A percentile compares a stretch with the other conserved stretches of the same genome.
Evolutionary conservation across 495 filamentous ascomycete species (phyloP).

Genomic region (Trichoderma orchidacearum): DNA sequence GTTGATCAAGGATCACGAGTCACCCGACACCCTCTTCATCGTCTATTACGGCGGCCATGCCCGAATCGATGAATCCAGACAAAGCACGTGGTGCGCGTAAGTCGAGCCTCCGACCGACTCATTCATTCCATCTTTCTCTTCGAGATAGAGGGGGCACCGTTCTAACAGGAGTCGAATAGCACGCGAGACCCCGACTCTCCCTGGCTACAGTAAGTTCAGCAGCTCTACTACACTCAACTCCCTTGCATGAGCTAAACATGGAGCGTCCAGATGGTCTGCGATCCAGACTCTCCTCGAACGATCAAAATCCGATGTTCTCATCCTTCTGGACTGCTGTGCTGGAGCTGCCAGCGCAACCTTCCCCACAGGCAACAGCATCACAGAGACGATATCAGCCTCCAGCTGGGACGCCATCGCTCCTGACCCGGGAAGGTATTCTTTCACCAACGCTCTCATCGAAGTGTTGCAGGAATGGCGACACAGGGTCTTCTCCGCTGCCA

Average conservation of each 20-base stretch:
- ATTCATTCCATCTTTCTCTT: not conserved
- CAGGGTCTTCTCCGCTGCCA: slow-evolving; percentile 32
- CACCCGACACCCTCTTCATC: slow-evolving; percentile 32
- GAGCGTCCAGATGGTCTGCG: slow-evolving; percentile 33
- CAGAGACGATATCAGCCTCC: slow-evolving; percentile 38
- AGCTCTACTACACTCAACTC: slow-evolving; percentile 4
- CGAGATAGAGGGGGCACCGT: not conserved
- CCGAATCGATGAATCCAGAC: slow-evolving; percentile 33
- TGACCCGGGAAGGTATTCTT: slow-evolving; percentile 36
- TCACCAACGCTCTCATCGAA: slow-evolving; percentile 36
- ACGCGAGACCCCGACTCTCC: slow-evolving; percentile 25
- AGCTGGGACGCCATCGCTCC: slow-evolving; percentile 39
- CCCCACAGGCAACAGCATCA: slow-evolving; percentile 32
- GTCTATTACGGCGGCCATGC: slow-evolving; percentile 44
- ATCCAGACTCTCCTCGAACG: slow-evolving; percentile 39
- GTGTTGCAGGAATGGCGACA: slow-evolving; percentile 35
- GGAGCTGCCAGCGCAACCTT: slow-evolving; percentile 36
- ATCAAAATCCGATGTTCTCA: slow-evolving; percentile 36
- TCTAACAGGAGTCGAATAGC: slow-evolving; percentile 3
- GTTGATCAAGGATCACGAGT: slow-evolving; percentile 35
- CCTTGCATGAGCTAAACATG: no score
- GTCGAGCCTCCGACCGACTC: not conserved
- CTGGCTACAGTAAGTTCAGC: slow-evolving; percentile 24
- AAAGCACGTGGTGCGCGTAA: slow-evolving; percentile 37
- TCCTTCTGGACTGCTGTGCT: slow-evolving; percentile 40